Evolutionary conservation across 2,329 filamentous ascomycete genomes (phyloP).

Genomic region (Passalora sequoiae): DNA sequence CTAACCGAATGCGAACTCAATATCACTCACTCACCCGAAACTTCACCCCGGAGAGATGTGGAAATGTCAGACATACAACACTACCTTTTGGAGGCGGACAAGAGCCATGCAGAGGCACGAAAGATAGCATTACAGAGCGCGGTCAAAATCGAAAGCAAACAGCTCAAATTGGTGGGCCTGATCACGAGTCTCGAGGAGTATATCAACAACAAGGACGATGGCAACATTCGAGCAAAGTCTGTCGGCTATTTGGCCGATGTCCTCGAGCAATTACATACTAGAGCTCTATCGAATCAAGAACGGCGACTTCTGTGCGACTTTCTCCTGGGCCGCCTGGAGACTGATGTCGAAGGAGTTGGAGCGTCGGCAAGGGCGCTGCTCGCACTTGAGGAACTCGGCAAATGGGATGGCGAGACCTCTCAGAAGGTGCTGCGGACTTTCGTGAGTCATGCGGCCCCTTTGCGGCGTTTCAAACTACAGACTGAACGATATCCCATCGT

Average conservation of each 20-base stretch:
- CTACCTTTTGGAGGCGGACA: conserved; percentile 48
- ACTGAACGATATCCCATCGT: conserved; percentile 57
- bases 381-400: conserved; percentile 54
- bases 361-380: conserved; percentile 56
- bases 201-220: conserved; percentile 59
- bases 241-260: conserved; percentile 50
- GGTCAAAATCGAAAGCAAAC: conserved; percentile 51
- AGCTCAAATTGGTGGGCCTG: conserved; percentile 57
- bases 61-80: conserved; percentile 50
- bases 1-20: neutral
- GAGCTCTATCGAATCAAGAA: conserved; percentile 57
- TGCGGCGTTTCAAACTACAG: conserved; percentile 59
- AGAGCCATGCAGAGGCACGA: conserved; percentile 44
- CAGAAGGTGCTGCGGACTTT: conserved; percentile 49
- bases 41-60: conserved; percentile 13
- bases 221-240: conserved; percentile 53
- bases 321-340: conserved; percentile 59
- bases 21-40: neutral
- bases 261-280: conserved; percentile 47
- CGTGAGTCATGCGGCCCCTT: conserved; percentile 50
- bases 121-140: conserved; percentile 42
- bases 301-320: conserved; percentile 58
- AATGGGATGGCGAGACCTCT: conserved; percentile 55
- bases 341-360: conserved; percentile 49
- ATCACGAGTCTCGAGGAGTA: conserved; percentile 62